Base-by-base conservation (phyloP, 805 yeast species). In the Vanderwaltozyma yarrowii region DNA sequence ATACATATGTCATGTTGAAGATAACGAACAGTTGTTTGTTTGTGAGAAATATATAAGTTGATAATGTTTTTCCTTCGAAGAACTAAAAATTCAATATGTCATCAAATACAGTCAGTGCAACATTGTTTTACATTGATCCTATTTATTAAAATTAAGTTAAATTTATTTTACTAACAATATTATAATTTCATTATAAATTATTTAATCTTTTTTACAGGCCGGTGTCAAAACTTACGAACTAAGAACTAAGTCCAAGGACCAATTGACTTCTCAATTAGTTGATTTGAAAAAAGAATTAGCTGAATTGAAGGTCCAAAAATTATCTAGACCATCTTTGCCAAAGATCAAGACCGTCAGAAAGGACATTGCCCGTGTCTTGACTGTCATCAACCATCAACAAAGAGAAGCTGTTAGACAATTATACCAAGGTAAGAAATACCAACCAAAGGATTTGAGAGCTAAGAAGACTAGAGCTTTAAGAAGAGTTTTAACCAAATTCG, bases 381-480 rank as follows among this genome's bases (percentile, higher is more conserved):
- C 98, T 56, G 74, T 89, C 74, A 86, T 89, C 76, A 88, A 84
- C 88, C 78, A 80, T 63, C 85, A 82, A 76, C 95, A 87, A 74
- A 87, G 98, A 76, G 87, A 81, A 56, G 78, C 80, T 60, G 95
- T 86, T 67, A 85, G 85, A 73, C 92, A 81, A 66, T 81, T 84
- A 78, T 88, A 88, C 89, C 77, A 78, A 57, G 92, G 87, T 69
- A 81, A 84, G 80, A 88, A 86, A 74, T 83, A 78, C 80, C 76
- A 78, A 70, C 97, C 98, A 77, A 88, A 89, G 78, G 96, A 88
- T 70, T 79, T 92, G 74, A 89, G 97, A 77, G 95, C 87, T 61
- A 92, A 92, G 89, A 85, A 92, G 83, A 92, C 99, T 73, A 89
- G 97, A 81, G 97, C 98, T 70, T 73, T 89, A 73, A 89, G 98